A percentile compares a stretch with the other conserved stretches of the same genome.
Evolutionary conservation across 495 filamentous ascomycete species (phyloP).

Genomic region (Mytilinidion resinicola): DNA sequence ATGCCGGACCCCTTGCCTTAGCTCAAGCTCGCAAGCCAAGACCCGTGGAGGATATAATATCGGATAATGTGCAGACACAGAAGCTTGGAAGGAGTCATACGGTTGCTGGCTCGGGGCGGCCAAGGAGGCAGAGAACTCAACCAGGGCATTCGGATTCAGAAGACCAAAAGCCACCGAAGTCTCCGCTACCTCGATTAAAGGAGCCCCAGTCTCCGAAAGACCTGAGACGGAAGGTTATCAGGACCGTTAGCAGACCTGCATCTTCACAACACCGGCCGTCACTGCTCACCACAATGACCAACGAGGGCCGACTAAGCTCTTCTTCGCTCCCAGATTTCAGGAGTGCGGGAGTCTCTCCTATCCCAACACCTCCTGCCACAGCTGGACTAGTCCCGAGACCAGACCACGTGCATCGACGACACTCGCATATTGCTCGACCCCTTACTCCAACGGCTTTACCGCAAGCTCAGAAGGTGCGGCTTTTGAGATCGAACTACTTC

Average conservation of each 20-base stretch:
- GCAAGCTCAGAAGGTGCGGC: conserved; percentile 49
- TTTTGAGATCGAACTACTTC: conserved; percentile 68
- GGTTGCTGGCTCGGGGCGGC: conserved; percentile 44
- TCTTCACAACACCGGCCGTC: conserved; percentile 17
- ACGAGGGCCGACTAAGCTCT: conserved; percentile 49
- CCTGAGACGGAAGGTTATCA: conserved; percentile 15
- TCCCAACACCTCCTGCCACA: conserved; percentile 35
- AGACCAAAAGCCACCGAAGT: conserved; percentile 11
- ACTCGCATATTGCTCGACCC: conserved; percentile 41
- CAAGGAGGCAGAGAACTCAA: conserved; percentile 42
- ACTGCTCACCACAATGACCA: conserved; percentile 10
- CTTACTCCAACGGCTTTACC: conserved; percentile 51
- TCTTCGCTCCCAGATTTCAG: conserved; percentile 59
- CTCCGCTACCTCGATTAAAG: conserved; percentile 5
- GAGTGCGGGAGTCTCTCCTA: conserved; percentile 37
- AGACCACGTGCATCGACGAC: conserved; percentile 43
- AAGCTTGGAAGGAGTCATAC: conserved; percentile 60
- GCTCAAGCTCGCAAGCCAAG: conserved; percentile 66
- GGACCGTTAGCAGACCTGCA: conserved; percentile 24
- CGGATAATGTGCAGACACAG: conserved; percentile 45
- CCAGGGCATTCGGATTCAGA: conserved; percentile 34
- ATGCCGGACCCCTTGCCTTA: conserved; percentile 63
- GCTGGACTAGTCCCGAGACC: conserved; percentile 41
- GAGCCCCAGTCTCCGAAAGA: conserved; percentile 13
- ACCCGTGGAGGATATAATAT: conserved; percentile 48